Evolutionary conservation across 2,329 filamentous ascomycete species (phyloP).

Genomic region (Chaetomium globosum): DNA sequence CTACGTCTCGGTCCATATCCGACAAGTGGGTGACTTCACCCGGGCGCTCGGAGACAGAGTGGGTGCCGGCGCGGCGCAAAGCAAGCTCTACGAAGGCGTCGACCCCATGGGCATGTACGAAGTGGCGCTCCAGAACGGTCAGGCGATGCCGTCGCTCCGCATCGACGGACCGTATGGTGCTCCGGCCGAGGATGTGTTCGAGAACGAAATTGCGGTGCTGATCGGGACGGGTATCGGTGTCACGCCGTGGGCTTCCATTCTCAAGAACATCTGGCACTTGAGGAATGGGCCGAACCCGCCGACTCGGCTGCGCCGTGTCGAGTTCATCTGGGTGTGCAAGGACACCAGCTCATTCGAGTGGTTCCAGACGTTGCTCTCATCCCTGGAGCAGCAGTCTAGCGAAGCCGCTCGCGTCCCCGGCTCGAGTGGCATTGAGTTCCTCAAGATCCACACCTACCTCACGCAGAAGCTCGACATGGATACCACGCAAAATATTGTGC

Average conservation of each 20-base stretch:
- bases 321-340: conserved; percentile 99
- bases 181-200: conserved; percentile 95
- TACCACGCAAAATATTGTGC: conserved; percentile 92
- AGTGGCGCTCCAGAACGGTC: conserved; percentile 88
- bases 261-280: conserved; percentile 98
- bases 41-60: conserved; percentile 89
- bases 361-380: conserved; percentile 93
- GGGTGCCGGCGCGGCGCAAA: conserved; percentile 85
- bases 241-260: conserved; percentile 81
- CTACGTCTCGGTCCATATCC: conserved; percentile 91
- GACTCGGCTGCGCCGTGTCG: conserved; percentile 84
- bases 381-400: conserved; percentile 82
- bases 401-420: conserved; percentile 68
- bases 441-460: conserved; percentile 97
- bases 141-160: conserved; percentile 85
- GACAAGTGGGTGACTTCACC: conserved; percentile 96
- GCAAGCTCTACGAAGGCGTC: conserved; percentile 85
- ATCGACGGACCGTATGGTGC: conserved; percentile 97
- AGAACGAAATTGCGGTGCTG: conserved; percentile 84
- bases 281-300: conserved; percentile 88
- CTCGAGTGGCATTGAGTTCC: conserved; percentile 75
- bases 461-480: conserved; percentile 91
- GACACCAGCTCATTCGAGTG: conserved; percentile 96
- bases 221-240: conserved; percentile 87
- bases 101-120: conserved; percentile 98